These are phyloP conservation scores for Bjerkandera adusta DNA, from an alignment of 1,284 basidiomycete genomes.

Conservation along the genomic window DNA sequence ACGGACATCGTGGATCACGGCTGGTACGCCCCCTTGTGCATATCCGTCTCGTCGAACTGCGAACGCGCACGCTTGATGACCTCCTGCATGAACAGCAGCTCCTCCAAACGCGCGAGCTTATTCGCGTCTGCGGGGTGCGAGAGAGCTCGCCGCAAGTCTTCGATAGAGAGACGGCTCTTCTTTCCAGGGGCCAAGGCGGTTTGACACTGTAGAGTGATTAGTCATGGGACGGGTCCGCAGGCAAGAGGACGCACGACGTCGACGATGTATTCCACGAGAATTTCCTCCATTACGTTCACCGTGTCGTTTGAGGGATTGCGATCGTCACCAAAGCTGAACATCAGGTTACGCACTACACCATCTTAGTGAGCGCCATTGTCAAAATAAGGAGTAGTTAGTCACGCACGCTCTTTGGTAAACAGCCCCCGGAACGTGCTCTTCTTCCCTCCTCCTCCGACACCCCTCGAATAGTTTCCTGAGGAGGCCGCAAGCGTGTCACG, in stretches of 20 bases:
- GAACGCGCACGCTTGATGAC: constrained; percentile 87
- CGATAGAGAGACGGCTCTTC: constrained; percentile 73
- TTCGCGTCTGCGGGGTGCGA: constrained; percentile 79
- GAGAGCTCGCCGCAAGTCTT: constrained; percentile 75
- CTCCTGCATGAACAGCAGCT: constrained; percentile 87
- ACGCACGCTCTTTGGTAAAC: constrained; percentile 78
- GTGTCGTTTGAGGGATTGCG: constrained; percentile 84
- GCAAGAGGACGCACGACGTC: constrained; percentile 65
- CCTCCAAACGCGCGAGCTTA: constrained; percentile 87
- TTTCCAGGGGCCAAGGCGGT: constrained; percentile 66
- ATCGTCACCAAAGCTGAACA: constrained; percentile 97
- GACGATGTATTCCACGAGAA: constrained; percentile 87
- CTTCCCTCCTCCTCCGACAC: constrained; percentile 47
- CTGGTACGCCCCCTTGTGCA: constrained; percentile 48
- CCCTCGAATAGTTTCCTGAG: constrained; percentile 11
- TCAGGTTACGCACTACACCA: constrained; percentile 73
- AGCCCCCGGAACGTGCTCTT: constrained; percentile 66
- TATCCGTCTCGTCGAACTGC: constrained; percentile 70
- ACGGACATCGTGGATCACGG: too few relatives aligned
- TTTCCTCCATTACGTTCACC: constrained; percentile 92
- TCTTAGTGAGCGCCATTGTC: background rate
- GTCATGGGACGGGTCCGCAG: constrained; percentile 11
- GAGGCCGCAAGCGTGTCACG: constrained; percentile 11
- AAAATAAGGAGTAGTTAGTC: background rate
- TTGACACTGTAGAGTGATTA: constrained; percentile 51